Evolutionary conservation across 2,329 filamentous ascomycete species (phyloP).

Genomic region (Alternaria brassicicola): DNA sequence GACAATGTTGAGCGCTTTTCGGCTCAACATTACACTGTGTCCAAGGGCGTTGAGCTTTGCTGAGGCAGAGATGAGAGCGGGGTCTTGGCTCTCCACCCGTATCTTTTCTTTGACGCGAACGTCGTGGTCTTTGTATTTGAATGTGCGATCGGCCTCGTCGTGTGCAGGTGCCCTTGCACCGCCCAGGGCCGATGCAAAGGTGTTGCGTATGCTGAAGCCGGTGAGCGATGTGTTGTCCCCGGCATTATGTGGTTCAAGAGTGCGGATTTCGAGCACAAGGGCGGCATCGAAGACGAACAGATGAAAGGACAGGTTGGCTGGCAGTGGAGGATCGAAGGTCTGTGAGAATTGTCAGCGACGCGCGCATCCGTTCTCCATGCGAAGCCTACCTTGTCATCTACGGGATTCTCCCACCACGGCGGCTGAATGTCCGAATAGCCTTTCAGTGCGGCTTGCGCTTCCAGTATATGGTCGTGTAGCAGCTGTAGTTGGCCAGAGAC

Average conservation of each 20-base stretch:
- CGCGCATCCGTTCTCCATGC: neutral
- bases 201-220: conserved; percentile 62
- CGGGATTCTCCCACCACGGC: conserved; percentile 62
- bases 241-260: conserved; percentile 62
- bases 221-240: conserved; percentile 41
- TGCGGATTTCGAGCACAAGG: conserved; percentile 68
- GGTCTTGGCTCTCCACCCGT: conserved; percentile 85
- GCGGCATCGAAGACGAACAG: conserved; percentile 61
- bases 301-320: conserved; percentile 75
- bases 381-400: conserved; percentile 62
- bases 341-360: conserved; percentile 26
- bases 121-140: conserved; percentile 70
- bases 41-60: conserved; percentile 82
- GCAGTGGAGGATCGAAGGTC: conserved; percentile 67
- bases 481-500: conserved; percentile 64
- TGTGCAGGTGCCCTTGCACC: conserved; percentile 50
- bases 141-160: conserved; percentile 76
- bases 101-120: conserved; percentile 91
- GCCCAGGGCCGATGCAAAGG: conserved; percentile 57
- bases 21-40: conserved; percentile 71
- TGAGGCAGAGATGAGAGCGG: conserved; percentile 79
- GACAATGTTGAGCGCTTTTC: conserved; percentile 75
- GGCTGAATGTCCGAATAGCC: conserved; percentile 58
- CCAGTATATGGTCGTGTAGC: conserved; percentile 65
- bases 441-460: conserved; percentile 65